Base-by-base conservation (phyloP, 805 yeast genomes). In the Starmerella kuoi region DNA sequence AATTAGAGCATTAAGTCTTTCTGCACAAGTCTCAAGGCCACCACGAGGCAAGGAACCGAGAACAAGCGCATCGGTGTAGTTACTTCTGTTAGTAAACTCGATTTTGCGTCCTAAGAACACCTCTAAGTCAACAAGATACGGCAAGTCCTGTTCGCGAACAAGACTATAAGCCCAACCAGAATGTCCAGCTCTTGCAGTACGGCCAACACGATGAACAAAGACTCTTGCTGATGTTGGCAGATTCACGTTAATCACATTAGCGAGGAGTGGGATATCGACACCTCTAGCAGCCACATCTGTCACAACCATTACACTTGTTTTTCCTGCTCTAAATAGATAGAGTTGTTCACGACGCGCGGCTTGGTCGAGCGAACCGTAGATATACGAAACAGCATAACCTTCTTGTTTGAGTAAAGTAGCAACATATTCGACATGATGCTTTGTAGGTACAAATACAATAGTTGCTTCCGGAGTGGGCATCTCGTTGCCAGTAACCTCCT, bases 141-240 rank as follows among this genome's bases (percentile, higher is more conserved):
- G 95, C 44, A 88, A 63, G 59, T 91, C 99, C 42, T 74, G 69
- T 50, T 86, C 94, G 44, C 77, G 70, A 6, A 87, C 79, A 46
- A 91, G 74, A 2, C 95, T 79, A 60, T 83, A 91, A 0, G 98
- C 99, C 94, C 96, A 86, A 58, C 99, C 99, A 53, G 73, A 76
- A 59, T 85, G 80, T 59, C 99, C 99, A 7, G 98, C 98, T 72
- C 99, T 81, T 9, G 98, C 99, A 35, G 99, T 91, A 72, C 99
- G 79, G 61, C 99, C 99, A 36, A 91, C 97, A 65, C 99, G 77
- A 64, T 91, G 99, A 42, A 91, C 74, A 62, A 91, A 91, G 45
- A 88, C 81, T 62, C 93, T 91, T 3, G 96, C 85, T 1, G 93
- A 79, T 1, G 85, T 80, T 9, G 97, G 97, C 46, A 91, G 68